phyloP scores from a whole-genome alignment of 2,329 filamentous ascomycete genomes.

The Hymenoscyphus linearis region DNA sequence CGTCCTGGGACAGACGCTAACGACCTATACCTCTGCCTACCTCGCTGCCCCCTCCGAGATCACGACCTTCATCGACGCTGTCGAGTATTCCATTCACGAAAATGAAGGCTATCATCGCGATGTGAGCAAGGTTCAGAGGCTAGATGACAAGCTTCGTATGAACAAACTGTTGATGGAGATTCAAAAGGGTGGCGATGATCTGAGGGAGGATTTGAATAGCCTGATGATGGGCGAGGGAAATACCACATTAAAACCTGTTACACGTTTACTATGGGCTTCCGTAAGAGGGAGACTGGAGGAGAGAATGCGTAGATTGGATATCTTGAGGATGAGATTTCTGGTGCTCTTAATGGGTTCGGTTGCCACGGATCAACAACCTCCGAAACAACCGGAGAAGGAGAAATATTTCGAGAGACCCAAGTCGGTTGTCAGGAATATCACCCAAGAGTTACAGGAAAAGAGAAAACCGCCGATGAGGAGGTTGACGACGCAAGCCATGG shows the following conservation, averaged over 20 bases:
- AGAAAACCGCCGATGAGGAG: conserved; percentile 42
- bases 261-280: conserved; percentile 54
- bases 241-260: conserved; percentile 40
- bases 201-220: conserved; percentile 54
- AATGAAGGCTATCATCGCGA: conserved; percentile 61
- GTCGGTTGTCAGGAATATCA: conserved; percentile 18
- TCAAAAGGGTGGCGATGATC: conserved; percentile 53
- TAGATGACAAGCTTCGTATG: conserved; percentile 59
- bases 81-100: conserved; percentile 55
- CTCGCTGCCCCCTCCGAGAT: conserved; percentile 53
- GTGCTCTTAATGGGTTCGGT: conserved; percentile 60
- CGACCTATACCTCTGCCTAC: conserved; percentile 51
- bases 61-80: conserved; percentile 51
- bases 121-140: conserved; percentile 49
- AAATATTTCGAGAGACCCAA: conserved; percentile 15
- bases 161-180: conserved; percentile 55
- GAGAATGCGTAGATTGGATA: conserved; percentile 52
- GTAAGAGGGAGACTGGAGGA: conserved; percentile 51
- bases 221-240: conserved; percentile 44
- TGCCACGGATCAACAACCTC: conserved; percentile 26
- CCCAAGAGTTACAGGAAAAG: conserved; percentile 25
- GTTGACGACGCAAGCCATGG: conserved; percentile 47
- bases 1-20: conserved; percentile 47
- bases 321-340: conserved; percentile 59
- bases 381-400: conserved; percentile 24